Conservation (phyloP, 192 early-diverging fungal species). For the Backusella circina region DNA sequence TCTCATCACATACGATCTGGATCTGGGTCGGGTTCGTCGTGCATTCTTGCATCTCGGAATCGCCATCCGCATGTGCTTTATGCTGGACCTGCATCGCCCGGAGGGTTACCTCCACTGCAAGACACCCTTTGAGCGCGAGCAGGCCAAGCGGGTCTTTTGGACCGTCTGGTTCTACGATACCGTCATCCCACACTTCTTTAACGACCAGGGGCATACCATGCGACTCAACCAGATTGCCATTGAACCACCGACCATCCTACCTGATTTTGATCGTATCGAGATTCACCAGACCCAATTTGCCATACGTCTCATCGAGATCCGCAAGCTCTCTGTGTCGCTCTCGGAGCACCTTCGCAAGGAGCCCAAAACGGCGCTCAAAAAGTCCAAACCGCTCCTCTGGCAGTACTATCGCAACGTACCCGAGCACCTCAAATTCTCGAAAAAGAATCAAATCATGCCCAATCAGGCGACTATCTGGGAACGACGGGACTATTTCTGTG, state of each 20-base stretch:
- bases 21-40: constrained; percentile 13
- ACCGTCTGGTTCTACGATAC: constrained; percentile 26
- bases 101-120: constrained; percentile 20
- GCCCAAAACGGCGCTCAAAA: background rate
- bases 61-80: constrained; percentile 26
- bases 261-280: constrained; percentile 3
- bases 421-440: background rate
- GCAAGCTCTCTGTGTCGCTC: background rate
- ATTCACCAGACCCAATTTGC: constrained; percentile 14
- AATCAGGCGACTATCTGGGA: background rate
- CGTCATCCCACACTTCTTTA: constrained; percentile 21
- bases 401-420: constrained; percentile 3
- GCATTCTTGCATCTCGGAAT: constrained; percentile 22
- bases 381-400: background rate
- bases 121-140: constrained; percentile 12
- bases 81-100: constrained; percentile 19
- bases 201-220: constrained; percentile 7
- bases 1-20: constrained; percentile 22
- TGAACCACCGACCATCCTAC: constrained; percentile 10
- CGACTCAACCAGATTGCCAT: constrained; percentile 12
- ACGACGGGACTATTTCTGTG: constrained; percentile 16
- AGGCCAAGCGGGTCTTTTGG: constrained; percentile 28
- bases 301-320: constrained; percentile 9
- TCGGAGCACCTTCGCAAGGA: background rate
- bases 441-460: background rate